Percentiles rank a stretch among this genome's conserved stretches.
These are phyloP conservation scores for Tieghemiomyces parasiticus DNA, from an alignment of 192 early-diverging fungal species.

Conservation along the genomic window DNA sequence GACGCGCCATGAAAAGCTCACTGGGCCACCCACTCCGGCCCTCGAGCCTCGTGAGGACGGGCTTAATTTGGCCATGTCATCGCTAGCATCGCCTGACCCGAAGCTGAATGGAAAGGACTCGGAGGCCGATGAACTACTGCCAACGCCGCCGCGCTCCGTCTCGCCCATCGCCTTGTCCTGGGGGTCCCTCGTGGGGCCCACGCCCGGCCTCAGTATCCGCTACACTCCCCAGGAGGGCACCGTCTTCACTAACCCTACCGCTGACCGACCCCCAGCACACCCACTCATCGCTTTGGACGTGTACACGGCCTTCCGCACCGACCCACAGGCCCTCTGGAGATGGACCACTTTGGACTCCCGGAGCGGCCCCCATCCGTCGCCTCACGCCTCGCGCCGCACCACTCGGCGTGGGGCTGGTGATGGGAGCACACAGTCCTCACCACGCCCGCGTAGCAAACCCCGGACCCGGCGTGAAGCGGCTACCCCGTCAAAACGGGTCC, in stretches of 20 bases:
- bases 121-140: neutral
- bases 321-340: conserved; percentile 1
- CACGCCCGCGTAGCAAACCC: neutral
- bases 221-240: neutral
- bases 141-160: neutral
- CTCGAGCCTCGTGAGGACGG: neutral
- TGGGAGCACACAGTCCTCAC: neutral
- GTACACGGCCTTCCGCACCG: conserved; percentile 6
- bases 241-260: neutral
- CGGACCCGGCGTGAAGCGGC: neutral
- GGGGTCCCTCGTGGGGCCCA: neutral
- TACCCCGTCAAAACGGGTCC: neutral
- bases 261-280: neutral
- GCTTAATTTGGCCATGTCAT: neutral
- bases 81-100: neutral
- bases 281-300: conserved; percentile 4
- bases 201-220: neutral
- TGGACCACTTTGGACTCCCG: neutral
- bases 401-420: neutral
- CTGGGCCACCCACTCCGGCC: neutral
- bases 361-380: neutral
- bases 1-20: neutral
- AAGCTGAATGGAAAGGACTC: neutral
- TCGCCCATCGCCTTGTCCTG: neutral
- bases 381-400: neutral